Base-by-base conservation (phyloP, 2,329 filamentous ascomycete species). In the Cordyceps tenuipes region DNA sequence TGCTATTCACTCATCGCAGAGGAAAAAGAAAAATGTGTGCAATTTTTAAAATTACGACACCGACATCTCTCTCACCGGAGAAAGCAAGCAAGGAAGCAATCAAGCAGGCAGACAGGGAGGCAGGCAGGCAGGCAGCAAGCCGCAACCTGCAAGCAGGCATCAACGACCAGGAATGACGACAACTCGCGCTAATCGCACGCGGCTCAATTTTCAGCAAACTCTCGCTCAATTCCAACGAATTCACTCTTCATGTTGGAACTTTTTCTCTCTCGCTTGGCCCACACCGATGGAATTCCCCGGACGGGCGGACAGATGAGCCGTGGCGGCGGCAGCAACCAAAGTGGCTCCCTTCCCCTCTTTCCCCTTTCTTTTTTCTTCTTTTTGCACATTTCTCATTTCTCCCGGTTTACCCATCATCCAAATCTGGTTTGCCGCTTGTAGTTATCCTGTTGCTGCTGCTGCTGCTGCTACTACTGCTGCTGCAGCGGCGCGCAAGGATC, bases 221-320 rank as follows among this genome's bases (percentile, higher is more conserved):
- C 39, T 36, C 12, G 7, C 39, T 41, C 5, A 15, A 41, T 41
- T 41, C 39, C n/a, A 41, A 4, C 3, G 13, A 6, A 3, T 3
- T 2, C 39, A n/a, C 10, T 12, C 12, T 36, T 36, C 34, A 12
- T 9, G 10, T 36, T 36, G 34, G 34, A 15, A 17, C 26, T n/a
- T 41, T 41, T 15, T 36, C 2, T 19, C 15, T 23, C 17, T 39
- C 6, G 47, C 49, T 21, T 48, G 57, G 57, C 44, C 58, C 58
- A 60, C 58, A 55, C 51, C 7, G 19, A 23, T 41, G 44, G 51
- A 56, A 50, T 56, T 47, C 46, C 52, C 44, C 51, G 58, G 58
- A 12, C 58, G 58, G 58, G 51, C 58, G 58, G 58, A 55, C 58
- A 55, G 58, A 60, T 60, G 58, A 60, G 58, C 58, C 58, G 58